phyloP scores from a whole-genome alignment of 2,329 filamentous ascomycete genomes.

The Trichoderma polysporum region DNA sequence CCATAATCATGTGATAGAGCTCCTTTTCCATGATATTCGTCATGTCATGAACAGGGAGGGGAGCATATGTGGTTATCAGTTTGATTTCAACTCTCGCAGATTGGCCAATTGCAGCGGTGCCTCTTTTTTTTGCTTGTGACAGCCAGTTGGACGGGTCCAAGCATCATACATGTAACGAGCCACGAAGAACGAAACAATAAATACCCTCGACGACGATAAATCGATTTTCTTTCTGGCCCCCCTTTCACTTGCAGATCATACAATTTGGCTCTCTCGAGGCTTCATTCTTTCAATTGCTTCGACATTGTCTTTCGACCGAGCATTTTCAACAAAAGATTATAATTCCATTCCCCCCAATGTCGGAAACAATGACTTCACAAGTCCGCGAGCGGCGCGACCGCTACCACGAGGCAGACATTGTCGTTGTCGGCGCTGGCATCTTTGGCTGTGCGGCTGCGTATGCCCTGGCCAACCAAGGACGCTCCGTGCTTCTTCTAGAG shows the following conservation, averaged over 20 bases:
- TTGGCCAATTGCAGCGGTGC: neutral
- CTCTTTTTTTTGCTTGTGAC: neutral
- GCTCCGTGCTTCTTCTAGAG: conserved; percentile 88
- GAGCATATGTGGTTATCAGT: neutral
- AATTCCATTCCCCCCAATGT: neutral
- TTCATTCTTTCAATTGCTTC: neutral
- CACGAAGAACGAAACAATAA: conserved; percentile 1
- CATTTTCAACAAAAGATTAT: no score
- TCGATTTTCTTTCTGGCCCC: neutral
- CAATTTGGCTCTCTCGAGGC: neutral
- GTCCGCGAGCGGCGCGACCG: conserved; percentile 45
- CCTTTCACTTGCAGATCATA: neutral
- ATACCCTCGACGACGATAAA: conserved; percentile 5
- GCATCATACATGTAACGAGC: neutral
- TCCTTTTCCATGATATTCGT: conserved; percentile 12
- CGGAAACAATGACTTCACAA: conserved; percentile 16
- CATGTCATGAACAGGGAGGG: conserved; percentile 19
- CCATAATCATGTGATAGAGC: conserved; percentile 23
- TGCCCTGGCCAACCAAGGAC: conserved; percentile 81
- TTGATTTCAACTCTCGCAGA: neutral
- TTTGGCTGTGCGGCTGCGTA: conserved; percentile 85
- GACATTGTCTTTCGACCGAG: neutral
- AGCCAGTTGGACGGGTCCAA: neutral
- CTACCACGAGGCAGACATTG: conserved; percentile 73
- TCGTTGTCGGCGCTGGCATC: conserved; percentile 88